phyloP scores from a whole-genome alignment of 805 yeast genomes.

The Ogataea ramenticola region DNA sequence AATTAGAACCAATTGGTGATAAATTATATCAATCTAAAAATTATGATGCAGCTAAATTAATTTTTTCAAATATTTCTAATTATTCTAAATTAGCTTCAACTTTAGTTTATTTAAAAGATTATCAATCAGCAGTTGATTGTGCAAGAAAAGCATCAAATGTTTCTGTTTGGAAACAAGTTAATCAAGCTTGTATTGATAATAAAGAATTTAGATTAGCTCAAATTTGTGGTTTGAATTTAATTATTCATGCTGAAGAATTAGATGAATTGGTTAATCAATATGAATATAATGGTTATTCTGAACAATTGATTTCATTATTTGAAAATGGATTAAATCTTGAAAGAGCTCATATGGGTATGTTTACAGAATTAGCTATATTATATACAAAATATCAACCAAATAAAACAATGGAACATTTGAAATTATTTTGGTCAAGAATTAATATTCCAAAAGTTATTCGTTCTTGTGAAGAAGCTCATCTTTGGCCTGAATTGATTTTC shows the following conservation, averaged over 20 bases:
- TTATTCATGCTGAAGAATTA: constrained; percentile 95
- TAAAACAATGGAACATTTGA: constrained; percentile 91
- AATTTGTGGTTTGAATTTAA: constrained; percentile 95
- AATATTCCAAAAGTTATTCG: constrained; percentile 95
- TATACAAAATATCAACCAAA: constrained; percentile 88
- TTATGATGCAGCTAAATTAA: constrained; percentile 87
- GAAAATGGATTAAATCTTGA: constrained; percentile 95
- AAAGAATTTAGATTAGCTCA: constrained; percentile 95
- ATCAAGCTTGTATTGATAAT: constrained; percentile 91
- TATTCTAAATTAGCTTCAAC: constrained; percentile 97
- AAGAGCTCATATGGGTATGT: constrained; percentile 99
- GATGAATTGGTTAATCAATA: constrained; percentile 82
- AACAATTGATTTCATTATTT: constrained; percentile 83
- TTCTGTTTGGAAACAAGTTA: constrained; percentile 95
- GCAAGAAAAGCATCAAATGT: constrained; percentile 96
- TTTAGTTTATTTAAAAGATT: constrained; percentile 83
- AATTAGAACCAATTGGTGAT: constrained; percentile 88
- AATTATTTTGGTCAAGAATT: constrained; percentile 95
- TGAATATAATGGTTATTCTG: constrained; percentile 86
- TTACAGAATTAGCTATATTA: constrained; percentile 87
- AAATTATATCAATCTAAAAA: constrained; percentile 71
- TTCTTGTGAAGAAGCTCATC: constrained; percentile 88
- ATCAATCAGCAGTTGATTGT: constrained; percentile 96
- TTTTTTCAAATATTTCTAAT: constrained; percentile 81
- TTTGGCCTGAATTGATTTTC: constrained; percentile 95